Percentiles rank a stretch among this genome's conserved stretches.
These are phyloP conservation scores for Rhizopus stolonifer DNA, from an alignment of 371 early-diverging fungal genomes.

Conservation along the genomic window DNA sequence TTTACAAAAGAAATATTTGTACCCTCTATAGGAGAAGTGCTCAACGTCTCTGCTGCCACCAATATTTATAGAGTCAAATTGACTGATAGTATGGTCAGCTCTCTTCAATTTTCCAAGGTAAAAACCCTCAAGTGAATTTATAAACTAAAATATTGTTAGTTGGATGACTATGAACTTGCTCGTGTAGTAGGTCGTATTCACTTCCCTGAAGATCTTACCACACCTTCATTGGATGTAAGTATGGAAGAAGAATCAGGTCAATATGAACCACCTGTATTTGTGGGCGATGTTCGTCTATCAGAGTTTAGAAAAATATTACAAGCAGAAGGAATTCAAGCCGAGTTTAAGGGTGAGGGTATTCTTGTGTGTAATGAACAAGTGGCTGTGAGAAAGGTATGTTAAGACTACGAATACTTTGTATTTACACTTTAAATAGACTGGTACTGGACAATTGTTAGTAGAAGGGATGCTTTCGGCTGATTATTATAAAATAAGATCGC, in stretches of 20 bases:
- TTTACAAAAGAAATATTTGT: constrained; percentile 83
- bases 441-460: constrained; percentile 54
- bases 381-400: constrained; percentile 65
- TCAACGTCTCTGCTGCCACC: constrained; percentile 87
- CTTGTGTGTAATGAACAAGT: constrained; percentile 82
- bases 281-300: constrained; percentile 85
- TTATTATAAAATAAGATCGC: constrained; percentile 61
- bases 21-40: constrained; percentile 76
- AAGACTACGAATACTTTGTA: background rate
- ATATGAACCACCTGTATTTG: constrained; percentile 71
- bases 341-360: constrained; percentile 83
- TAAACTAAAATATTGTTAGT: no score
- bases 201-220: constrained; percentile 62
- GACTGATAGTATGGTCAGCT: constrained; percentile 85
- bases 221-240: constrained; percentile 78
- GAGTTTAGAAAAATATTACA: constrained; percentile 75
- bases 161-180: constrained; percentile 78
- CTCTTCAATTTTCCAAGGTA: constrained; percentile 73
- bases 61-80: constrained; percentile 79
- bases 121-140: background rate
- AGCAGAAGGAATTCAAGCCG: constrained; percentile 74
- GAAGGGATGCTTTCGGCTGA: constrained; percentile 61
- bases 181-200: constrained; percentile 74
- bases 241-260: constrained; percentile 34
- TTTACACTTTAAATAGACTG: constrained; percentile 31